phyloP scores from a whole-genome alignment of 192 early-diverging fungal genomes.

The Rhizoclosmatium globosum region DNA sequence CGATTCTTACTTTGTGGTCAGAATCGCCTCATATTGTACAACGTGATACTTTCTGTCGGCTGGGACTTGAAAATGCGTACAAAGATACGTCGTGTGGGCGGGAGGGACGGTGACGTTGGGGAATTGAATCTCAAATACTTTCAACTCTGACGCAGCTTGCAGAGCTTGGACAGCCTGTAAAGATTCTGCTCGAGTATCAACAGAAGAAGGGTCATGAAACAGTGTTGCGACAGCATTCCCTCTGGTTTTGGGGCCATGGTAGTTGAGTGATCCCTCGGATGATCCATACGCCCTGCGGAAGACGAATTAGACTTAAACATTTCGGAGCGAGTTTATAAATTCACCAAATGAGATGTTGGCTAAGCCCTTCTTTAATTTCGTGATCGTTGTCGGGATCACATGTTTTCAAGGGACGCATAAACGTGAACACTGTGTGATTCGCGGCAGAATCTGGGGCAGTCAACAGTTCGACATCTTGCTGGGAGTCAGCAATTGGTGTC shows the following conservation, averaged over 20 bases:
- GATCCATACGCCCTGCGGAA: constrained; percentile 22
- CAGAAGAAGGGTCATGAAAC: not conserved
- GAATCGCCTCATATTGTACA: constrained; percentile 27
- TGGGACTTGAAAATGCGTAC: constrained; percentile 32
- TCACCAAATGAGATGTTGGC: constrained; percentile 21
- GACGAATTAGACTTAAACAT: not conserved
- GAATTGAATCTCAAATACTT: constrained; percentile 1
- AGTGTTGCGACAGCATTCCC: not conserved
- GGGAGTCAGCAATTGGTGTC: constrained; percentile 14
- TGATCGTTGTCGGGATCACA: constrained; percentile 14
- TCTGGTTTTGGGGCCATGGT: constrained; percentile 16
- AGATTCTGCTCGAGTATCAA: not conserved
- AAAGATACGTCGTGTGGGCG: constrained; percentile 9
- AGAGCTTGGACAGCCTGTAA: not conserved
- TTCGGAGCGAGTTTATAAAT: not conserved
- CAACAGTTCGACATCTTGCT: constrained; percentile 27
- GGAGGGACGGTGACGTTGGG: constrained; percentile 15
- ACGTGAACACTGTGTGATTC: constrained; percentile 25
- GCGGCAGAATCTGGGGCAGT: not conserved
- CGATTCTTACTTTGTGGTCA: constrained; percentile 12
- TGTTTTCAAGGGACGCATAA: constrained; percentile 20
- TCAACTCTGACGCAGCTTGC: not conserved
- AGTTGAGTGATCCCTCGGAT: not conserved
- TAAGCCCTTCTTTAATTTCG: not conserved
- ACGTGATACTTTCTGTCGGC: constrained; percentile 35